A percentile compares a stretch with the other conserved stretches of the same genome.
Evolutionary conservation across 345 rosid species (phyloP).

Genomic region (Populus pruinosa): DNA sequence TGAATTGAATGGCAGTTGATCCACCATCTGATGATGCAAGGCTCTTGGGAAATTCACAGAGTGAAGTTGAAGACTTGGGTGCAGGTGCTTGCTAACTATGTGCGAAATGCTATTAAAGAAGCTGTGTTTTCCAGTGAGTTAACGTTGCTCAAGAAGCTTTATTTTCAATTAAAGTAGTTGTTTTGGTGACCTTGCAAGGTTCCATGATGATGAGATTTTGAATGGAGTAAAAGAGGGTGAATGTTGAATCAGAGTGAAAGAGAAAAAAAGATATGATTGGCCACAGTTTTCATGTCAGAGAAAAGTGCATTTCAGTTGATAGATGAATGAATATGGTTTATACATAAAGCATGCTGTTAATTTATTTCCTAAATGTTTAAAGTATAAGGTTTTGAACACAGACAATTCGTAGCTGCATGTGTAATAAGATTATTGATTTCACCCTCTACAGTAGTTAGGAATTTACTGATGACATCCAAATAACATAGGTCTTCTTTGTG

Average conservation of each 20-base stretch:
- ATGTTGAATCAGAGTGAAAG: conserved; percentile 11
- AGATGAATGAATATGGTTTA: neutral
- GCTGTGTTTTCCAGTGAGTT: neutral
- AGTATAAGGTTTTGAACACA: neutral
- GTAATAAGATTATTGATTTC: neutral
- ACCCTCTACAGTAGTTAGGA: neutral
- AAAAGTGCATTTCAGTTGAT: neutral
- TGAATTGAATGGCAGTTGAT: conserved; percentile 17
- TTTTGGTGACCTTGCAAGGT: conserved; percentile 12
- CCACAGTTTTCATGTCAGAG: neutral
- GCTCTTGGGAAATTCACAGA: neutral
- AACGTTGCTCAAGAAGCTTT: neutral
- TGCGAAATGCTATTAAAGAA: neutral
- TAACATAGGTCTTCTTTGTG: neutral
- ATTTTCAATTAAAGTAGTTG: neutral
- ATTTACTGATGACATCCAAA: neutral
- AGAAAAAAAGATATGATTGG: neutral
- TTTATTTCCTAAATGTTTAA: neutral
- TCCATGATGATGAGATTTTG: conserved; percentile 28
- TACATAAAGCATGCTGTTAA: neutral
- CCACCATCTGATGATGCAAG: conserved; percentile 2
- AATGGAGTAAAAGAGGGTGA: conserved; percentile 30
- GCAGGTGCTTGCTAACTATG: conserved; percentile 7
- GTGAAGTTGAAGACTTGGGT: conserved; percentile 18
- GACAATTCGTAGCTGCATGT: neutral